Evolutionary conservation across 331 rosid genomes (phyloP), one percentile per base, ranked within the genome.

Genomic region (Ulmus americana): DNA sequence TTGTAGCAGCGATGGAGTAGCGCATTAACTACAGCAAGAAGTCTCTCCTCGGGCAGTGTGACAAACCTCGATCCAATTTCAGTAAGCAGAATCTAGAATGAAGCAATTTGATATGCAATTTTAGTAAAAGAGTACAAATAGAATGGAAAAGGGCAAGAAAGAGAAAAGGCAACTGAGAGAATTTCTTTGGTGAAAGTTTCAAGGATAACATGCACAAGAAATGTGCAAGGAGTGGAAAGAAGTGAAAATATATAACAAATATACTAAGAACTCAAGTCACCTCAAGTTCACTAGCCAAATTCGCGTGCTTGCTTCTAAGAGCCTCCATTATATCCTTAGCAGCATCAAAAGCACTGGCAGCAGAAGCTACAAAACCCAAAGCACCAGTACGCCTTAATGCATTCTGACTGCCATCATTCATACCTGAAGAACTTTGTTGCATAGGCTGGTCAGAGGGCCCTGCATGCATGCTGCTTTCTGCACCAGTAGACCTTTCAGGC

Each of bases 291-390:
- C 90, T 72, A 57, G 99, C 99, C 82, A 94, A 87, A 78, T 94
- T 94, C 69, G 95, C 77, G 68, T 94, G 99, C 81, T 90, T 94
- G 84, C 99, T 87, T 86, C 99, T 79, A 67, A 94, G 99, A 78
- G 95, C 88, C 86, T 94, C 99, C 97, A 94, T 90, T 70, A 94
- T 90, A 81, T 90, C 99, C 86, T 94, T 94, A 20, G 99, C 97
- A 77, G 99, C 95, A 82, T 94, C 99, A 75, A 94, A 94, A 72
- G 99, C 99, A 73, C 90, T 87, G 59, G 97, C 87, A 70, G 99
- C 97, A 62, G 99, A 94, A 62, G 96, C 91, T 71, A 77, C 95
- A 63, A 82, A 78, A 61, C 92, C 92, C 47, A 85, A 77, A 75
- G 95, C 91, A 79, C 95, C 90, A 78, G 82, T 80, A 51, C 95